A percentile compares a stretch with the other conserved stretches of the same genome.
These are phyloP conservation scores for Leucocoprinus sp. DNA, from an alignment of 768 basidiomycete genomes.

Conservation along the genomic window DNA sequence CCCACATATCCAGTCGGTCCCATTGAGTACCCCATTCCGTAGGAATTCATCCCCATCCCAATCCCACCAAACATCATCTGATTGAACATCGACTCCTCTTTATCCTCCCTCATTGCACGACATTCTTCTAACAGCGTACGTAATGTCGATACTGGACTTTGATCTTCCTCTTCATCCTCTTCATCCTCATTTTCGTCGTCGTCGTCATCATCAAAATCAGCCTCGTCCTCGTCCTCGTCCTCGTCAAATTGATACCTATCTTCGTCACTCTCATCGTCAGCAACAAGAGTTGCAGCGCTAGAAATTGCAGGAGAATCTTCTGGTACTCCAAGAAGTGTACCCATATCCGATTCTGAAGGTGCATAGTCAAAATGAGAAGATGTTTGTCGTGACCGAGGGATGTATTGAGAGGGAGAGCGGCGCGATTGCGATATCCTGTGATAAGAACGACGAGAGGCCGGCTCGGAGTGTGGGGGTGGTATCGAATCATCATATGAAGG, in stretches of 20 bases:
- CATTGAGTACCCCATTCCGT: not conserved
- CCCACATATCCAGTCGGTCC: not conserved
- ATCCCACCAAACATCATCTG: conserved; percentile 12
- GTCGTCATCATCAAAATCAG: conserved; percentile 17
- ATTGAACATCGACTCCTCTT: conserved; percentile 31
- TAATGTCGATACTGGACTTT: conserved; percentile 27
- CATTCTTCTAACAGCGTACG: conserved; percentile 52
- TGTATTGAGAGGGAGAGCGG: not conserved
- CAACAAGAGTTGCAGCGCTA: conserved; percentile 5
- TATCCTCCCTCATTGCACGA: conserved; percentile 36
- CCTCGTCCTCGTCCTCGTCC: conserved; percentile 20
- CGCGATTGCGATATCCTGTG: not conserved
- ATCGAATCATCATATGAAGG: not conserved
- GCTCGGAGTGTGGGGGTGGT: not conserved
- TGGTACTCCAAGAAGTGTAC: conserved; percentile 8
- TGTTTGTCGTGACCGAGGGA: conserved; percentile 1
- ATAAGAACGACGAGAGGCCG: conserved; percentile 5
- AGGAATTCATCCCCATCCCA: conserved; percentile 9
- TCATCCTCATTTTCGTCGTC: conserved; percentile 14
- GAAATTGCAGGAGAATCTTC: conserved; percentile 10
- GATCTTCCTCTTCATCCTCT: conserved; percentile 22
- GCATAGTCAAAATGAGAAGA: conserved; percentile 7
- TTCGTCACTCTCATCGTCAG: conserved; percentile 24
- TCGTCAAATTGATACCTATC: conserved; percentile 13
- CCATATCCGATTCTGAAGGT: conserved; percentile 7